Base-by-base conservation (phyloP, 345 rosid genomes). In the Geranium rotundifolium region DNA sequence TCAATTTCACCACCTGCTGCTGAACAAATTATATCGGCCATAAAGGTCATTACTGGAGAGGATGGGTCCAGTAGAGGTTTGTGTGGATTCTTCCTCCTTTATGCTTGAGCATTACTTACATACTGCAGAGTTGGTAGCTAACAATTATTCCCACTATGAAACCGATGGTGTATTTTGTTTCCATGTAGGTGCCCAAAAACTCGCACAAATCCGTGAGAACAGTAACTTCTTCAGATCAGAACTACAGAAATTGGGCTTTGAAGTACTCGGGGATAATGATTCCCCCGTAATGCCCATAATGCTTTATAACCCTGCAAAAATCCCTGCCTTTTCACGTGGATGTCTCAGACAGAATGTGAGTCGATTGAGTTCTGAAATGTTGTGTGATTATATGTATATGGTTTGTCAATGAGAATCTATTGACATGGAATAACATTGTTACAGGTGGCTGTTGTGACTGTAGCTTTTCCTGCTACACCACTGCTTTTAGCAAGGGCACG, bases 201-300 rank as follows among this genome's bases (percentile, higher is more conserved):
- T 93, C 56, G 96, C 86, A 61, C 76, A 84, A 57, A 93, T 93
- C 63, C 89, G 99, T 52, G 96, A 90, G 68, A 93, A 90, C 73
- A 86, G 97, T 76, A 93, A 90, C 87, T 93, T 86, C 65, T 93
- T 81, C 75, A 78, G 97, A 75, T 86, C 99, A 60, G 97, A 88
- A 74, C 73, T 93, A 69, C 84, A 81, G 70, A 90, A 90, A 65
- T 85, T 86, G 99, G 99, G 99, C 4, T 90, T 93, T 65, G 97
- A 93, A 73, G 99, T 90, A 72, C 84, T 93, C 63, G 99, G 99
- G 67, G 99, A 93, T 72, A 81, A 83, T 49, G 99, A 93, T 76
- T 93, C 99, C 37, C 97, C 99, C n/a, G 81, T 93, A 30, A 90
- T 93, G 97, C 96, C 99, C 13, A 90, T 93, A 63, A 93, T 93